Conservation (phyloP, 2,329 filamentous ascomycete genomes). For the Scortechinia acanthostroma region DNA sequence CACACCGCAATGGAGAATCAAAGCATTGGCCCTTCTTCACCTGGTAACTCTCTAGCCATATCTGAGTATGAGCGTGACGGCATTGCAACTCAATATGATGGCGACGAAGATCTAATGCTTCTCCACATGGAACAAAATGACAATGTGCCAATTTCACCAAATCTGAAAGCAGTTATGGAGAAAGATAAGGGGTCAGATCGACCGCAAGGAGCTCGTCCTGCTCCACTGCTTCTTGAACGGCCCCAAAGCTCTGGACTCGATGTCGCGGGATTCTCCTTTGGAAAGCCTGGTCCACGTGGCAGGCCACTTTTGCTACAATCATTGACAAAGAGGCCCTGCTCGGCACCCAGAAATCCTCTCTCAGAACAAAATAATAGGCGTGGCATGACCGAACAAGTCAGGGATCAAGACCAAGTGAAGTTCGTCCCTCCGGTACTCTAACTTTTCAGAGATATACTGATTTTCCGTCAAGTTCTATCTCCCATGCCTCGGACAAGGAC, state of each 20-base stretch:
- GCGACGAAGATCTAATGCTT: neutral
- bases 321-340: neutral
- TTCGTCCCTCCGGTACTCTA: neutral
- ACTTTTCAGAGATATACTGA: too few species aligned
- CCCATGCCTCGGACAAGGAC: too few species aligned
- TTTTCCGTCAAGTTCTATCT: too few species aligned
- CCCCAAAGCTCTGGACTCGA: neutral
- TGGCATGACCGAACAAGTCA: neutral
- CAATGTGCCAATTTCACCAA: neutral
- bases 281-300: neutral
- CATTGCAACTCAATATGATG: neutral
- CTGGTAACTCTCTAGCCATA: neutral
- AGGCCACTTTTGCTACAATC: neutral
- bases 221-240: neutral
- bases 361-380: neutral
- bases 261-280: neutral
- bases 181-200: neutral
- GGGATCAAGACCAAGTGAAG: neutral
- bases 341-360: neutral
- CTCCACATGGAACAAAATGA: neutral
- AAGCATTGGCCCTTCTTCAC: neutral
- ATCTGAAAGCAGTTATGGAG: neutral
- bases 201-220: too few species aligned
- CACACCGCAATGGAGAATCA: neutral
- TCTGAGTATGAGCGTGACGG: neutral